Percentiles rank a stretch among this genome's conserved stretches.
Conservation (phyloP, 805 yeast species). For the Candida sanyiensis region DNA sequence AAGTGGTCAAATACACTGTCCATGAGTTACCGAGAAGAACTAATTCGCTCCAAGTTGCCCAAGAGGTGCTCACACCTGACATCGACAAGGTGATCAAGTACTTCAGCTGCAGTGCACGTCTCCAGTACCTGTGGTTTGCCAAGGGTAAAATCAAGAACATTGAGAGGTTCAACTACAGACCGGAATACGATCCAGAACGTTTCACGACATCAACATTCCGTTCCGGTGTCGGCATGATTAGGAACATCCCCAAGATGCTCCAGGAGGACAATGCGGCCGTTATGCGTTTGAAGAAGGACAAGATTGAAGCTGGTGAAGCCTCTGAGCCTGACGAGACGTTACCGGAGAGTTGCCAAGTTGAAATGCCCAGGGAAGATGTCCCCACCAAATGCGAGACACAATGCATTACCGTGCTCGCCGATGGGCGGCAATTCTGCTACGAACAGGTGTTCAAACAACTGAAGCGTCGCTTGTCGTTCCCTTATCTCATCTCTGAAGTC, state of each 20-base stretch:
- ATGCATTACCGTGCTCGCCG: neutral
- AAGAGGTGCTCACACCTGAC: constrained; percentile 35
- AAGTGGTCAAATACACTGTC: constrained; percentile 66
- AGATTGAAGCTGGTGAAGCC: neutral
- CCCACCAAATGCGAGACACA: neutral
- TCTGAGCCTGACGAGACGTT: constrained; percentile 1
- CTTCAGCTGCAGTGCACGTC: constrained; percentile 28
- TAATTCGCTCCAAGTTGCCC: constrained; percentile 29
- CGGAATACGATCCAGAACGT: constrained; percentile 1
- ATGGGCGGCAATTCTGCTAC: too few relatives aligned
- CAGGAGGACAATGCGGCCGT: constrained; percentile 17
- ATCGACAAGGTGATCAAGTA: constrained; percentile 27
- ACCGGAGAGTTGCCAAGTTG: neutral
- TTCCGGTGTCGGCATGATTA: constrained; percentile 26
- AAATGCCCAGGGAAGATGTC: neutral
- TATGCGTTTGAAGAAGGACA: constrained; percentile 7
- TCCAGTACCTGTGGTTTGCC: constrained; percentile 43
- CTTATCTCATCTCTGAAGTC: constrained; percentile 30
- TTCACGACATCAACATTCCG: constrained; percentile 14
- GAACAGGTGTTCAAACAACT: constrained; percentile 19
- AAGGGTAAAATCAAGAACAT: constrained; percentile 39
- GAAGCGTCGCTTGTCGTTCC: constrained; percentile 36
- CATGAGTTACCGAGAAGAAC: constrained; percentile 52
- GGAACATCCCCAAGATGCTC: constrained; percentile 20
- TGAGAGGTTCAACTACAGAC: constrained; percentile 17